Evolutionary conservation across 768 basidiomycete species (phyloP), one percentile per base, ranked within the genome.

Genomic region (Vishniacozyma victoriae): DNA sequence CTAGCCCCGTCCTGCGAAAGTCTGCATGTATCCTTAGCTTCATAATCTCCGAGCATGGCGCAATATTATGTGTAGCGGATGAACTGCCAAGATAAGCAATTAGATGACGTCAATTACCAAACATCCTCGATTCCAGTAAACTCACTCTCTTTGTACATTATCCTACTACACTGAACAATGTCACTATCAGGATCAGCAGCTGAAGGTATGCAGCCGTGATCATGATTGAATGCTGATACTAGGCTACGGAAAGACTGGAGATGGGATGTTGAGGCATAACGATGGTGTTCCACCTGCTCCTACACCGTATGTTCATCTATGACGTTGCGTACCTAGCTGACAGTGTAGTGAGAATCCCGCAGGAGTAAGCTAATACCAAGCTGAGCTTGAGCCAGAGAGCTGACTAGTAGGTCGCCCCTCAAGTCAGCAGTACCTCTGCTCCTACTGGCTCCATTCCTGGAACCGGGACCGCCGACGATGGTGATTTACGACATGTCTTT

Each of bases 341-440:
- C 29, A 22, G 31, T 33, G 14, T 18, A 66, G 64, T 11, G 70
- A 72, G 51, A 72, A 72, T 46, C 70, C 70, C 38, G 70, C 35
- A 7, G 70, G 66, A 6, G 70, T 72, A 41, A 54, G 70, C 14
- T 24, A 14, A 14, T 12, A 15, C 29, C 24, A 12, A 18, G 19
- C 33, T 40, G 18, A 37, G 12, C 22, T 6, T 6, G 33, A 22
- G 7, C 12, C 5, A 18, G 41, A 12, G n/a, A 44, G 11, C 19
- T 36, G 15, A 5, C 13, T 13, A 35, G 24, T 25, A 67, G 66
- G 60, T 66, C 15, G 60, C 56, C 46, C 64, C 64, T 11, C 57
- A 63, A 41, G 46, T 57, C 12, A 37, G 52, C 14, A 25, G 24
- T 12, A 44, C 44, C 33, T 38, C 58, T n/a, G 63, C 65, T 15